phyloP scores from a whole-genome alignment of 129 eudicot genomes.

The Saposhnikovia divaricata region DNA sequence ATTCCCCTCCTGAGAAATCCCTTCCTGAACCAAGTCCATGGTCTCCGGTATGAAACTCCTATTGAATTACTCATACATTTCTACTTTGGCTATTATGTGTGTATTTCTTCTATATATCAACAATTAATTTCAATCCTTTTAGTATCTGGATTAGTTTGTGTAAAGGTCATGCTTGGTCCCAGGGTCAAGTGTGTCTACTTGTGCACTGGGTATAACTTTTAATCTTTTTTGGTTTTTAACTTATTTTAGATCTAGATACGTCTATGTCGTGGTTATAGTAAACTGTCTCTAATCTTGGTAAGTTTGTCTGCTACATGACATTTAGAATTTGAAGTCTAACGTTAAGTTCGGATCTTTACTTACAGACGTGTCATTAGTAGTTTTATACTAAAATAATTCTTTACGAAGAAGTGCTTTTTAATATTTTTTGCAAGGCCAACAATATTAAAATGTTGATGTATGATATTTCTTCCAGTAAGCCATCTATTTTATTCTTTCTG shows the following conservation, averaged over 20 bases:
- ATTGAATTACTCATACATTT: conserved; percentile 2
- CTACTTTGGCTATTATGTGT: conserved; percentile 7
- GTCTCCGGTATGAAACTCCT: conserved; percentile 78
- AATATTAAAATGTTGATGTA: neutral
- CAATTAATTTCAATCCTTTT: neutral
- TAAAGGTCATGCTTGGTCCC: neutral
- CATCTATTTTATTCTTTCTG: neutral
- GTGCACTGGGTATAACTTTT: neutral
- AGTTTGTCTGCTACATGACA: neutral
- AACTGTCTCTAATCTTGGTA: neutral
- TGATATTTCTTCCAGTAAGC: neutral
- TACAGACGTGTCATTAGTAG: neutral
- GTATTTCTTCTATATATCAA: neutral
- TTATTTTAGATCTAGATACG: neutral
- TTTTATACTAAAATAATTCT: neutral
- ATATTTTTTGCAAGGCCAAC: neutral
- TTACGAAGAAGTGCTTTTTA: neutral
- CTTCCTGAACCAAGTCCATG: conserved; percentile 91
- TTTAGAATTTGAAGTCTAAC: neutral
- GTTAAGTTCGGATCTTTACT: neutral
- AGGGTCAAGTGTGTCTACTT: neutral
- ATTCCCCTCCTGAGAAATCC: conserved; percentile 83
- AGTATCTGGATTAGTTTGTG: neutral
- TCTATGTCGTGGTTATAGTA: neutral
- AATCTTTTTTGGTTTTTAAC: neutral